Conservation (phyloP, 2,329 filamentous ascomycete species). For the Fonsecaea nubica region DNA sequence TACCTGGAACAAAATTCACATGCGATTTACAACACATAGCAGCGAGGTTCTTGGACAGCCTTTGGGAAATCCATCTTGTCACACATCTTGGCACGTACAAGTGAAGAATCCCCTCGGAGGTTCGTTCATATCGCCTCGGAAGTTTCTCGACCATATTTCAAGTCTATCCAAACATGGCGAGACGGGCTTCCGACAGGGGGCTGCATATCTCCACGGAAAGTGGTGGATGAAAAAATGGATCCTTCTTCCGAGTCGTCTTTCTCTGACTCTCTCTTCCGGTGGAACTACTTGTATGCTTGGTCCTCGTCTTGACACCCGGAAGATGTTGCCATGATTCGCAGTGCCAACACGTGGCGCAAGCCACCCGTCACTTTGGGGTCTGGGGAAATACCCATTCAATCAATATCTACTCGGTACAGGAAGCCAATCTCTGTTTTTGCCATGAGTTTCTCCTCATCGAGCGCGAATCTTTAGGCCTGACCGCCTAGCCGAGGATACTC, state of each 20-base stretch:
- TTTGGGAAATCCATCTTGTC: background rate
- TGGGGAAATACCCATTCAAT: background rate
- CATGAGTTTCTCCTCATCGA: background rate
- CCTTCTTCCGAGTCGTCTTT: too few relatives aligned
- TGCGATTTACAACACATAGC: background rate
- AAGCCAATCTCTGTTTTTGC: background rate
- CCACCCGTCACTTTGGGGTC: background rate
- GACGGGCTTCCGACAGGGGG: background rate
- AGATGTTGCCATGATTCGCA: background rate
- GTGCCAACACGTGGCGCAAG: background rate
- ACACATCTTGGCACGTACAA: background rate
- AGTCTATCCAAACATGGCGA: background rate
- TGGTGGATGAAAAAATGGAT: background rate
- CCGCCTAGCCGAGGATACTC: background rate
- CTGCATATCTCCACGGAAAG: background rate
- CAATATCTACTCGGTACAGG: background rate
- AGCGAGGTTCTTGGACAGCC: background rate
- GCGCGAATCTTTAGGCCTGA: background rate
- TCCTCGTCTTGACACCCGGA: too few relatives aligned
- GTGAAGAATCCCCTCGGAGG: background rate
- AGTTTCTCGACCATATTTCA: background rate
- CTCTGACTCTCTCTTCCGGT: too few relatives aligned
- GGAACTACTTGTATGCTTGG: too few relatives aligned
- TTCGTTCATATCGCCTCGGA: background rate
- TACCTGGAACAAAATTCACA: background rate